Conservation (phyloP, 106 monocot genomes). For the Agapanthus africanus region DNA sequence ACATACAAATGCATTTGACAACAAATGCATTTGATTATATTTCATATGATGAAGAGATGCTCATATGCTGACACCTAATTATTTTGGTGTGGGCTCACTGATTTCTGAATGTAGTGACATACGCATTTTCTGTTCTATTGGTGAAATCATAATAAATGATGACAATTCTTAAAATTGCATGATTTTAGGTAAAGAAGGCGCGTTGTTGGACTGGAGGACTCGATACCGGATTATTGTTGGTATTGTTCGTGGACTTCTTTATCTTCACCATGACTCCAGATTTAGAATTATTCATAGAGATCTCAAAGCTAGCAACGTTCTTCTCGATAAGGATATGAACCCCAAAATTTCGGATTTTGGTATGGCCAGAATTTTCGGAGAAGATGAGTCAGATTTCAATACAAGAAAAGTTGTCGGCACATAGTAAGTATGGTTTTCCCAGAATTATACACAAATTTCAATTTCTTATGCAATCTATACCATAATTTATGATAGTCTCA, state of each 20-base stretch:
- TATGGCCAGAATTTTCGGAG: slow-evolving; percentile 32
- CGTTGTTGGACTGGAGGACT: slow-evolving; percentile 15
- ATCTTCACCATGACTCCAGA: slow-evolving; percentile 37
- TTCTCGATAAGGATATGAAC: slow-evolving; percentile 31
- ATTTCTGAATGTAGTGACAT: too few relatives aligned
- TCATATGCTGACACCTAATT: too few relatives aligned
- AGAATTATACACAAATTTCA: background rate
- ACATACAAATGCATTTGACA: too few relatives aligned
- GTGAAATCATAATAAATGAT: too few relatives aligned
- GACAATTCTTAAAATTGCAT: background rate
- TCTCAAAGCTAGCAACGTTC: slow-evolving; percentile 41
- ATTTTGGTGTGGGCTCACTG: too few relatives aligned
- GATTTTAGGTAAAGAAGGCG: background rate
- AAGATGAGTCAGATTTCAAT: slow-evolving; percentile 12
- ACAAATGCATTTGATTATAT: too few relatives aligned
- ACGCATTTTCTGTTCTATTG: too few relatives aligned
- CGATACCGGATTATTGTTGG: slow-evolving; percentile 22
- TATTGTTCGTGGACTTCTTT: slow-evolving; percentile 32
- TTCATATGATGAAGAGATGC: too few relatives aligned
- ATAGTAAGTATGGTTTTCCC: slow-evolving; percentile 23
- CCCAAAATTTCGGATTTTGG: slow-evolving; percentile 51
- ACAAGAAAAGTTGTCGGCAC: slow-evolving; percentile 35
- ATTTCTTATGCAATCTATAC: background rate
- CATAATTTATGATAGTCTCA: background rate
- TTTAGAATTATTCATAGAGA: slow-evolving; percentile 35